Percentiles rank a stretch among this genome's conserved stretches.
These are phyloP conservation scores for Hanseniaspora meyeri DNA, from an alignment of 805 yeast genomes.

Conservation along the genomic window DNA sequence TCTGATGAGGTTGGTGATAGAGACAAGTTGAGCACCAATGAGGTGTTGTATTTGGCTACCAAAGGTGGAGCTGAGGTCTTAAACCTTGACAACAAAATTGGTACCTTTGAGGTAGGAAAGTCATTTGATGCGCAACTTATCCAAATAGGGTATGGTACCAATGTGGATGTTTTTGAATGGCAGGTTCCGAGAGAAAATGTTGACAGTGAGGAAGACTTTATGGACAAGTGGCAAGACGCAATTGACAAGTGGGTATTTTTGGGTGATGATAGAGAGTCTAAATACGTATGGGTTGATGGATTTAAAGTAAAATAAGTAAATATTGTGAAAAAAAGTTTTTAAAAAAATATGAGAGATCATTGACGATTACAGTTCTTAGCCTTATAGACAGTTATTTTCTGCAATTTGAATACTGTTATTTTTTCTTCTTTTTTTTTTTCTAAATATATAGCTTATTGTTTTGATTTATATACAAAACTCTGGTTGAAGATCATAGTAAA, in stretches of 20 bases:
- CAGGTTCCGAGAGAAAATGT: constrained; percentile 35
- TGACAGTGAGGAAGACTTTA: constrained; percentile 20
- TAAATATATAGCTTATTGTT: background rate
- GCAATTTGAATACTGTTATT: too few relatives aligned
- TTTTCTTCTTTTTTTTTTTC: too few relatives aligned
- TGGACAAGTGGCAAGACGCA: constrained; percentile 40
- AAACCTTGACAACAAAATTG: constrained; percentile 43
- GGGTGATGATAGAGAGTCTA: constrained; percentile 87
- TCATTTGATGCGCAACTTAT: constrained; percentile 74
- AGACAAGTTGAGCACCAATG: constrained; percentile 46
- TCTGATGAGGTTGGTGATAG: constrained; percentile 19
- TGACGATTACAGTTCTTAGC: too few relatives aligned
- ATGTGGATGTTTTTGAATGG: constrained; percentile 66
- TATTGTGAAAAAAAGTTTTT: background rate
- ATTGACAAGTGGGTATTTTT: constrained; percentile 82
- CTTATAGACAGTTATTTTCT: too few relatives aligned
- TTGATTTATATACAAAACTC: background rate
- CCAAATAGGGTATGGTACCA: constrained; percentile 46
- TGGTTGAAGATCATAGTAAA: background rate
- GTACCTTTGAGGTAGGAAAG: constrained; percentile 66
- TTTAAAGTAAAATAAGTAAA: constrained; percentile 33
- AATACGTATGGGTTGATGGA: constrained; percentile 76
- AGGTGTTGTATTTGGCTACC: constrained; percentile 72
- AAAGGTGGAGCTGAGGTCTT: constrained; percentile 79
- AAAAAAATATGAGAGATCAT: too few relatives aligned